Conservation (phyloP, 768 basidiomycete genomes). For the Collybia sp. region DNA sequence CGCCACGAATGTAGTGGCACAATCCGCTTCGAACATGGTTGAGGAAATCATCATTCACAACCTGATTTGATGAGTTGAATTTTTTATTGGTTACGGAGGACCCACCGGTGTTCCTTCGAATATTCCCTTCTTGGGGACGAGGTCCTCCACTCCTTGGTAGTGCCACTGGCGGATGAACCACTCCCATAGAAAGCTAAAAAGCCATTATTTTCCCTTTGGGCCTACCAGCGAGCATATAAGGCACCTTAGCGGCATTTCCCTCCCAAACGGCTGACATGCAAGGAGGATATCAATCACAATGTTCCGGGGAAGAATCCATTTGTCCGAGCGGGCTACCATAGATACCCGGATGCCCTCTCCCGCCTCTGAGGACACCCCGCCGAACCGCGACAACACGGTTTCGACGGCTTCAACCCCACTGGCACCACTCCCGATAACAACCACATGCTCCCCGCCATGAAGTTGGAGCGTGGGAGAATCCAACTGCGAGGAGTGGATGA, state of each 20-base stretch:
- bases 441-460: constrained; percentile 32
- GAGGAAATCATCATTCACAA: constrained; percentile 51
- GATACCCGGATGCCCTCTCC: constrained; percentile 24
- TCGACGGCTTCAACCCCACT: constrained; percentile 30
- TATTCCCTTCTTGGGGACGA: constrained; percentile 36
- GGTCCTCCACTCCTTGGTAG: constrained; percentile 39
- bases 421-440: constrained; percentile 49
- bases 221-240: neutral
- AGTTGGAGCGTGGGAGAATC: constrained; percentile 25
- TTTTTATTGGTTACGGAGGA: neutral
- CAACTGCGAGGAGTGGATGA: constrained; percentile 45
- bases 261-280: constrained; percentile 46
- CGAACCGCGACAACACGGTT: constrained; percentile 20
- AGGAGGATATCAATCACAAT: constrained; percentile 42
- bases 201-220: neutral
- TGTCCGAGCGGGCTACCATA: constrained; percentile 39
- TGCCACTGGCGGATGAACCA: constrained; percentile 35
- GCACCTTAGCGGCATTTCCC: constrained; percentile 45
- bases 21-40: constrained; percentile 34
- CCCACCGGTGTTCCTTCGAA: constrained; percentile 43
- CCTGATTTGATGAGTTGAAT: constrained; percentile 13
- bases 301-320: constrained; percentile 48
- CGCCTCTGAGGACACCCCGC: constrained; percentile 9
- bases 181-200: constrained; percentile 40
- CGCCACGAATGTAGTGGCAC: constrained; percentile 44